These are phyloP conservation scores for Lophiostoma macrostomum DNA, from an alignment of 495 filamentous ascomycete genomes.

Conservation along the genomic window DNA sequence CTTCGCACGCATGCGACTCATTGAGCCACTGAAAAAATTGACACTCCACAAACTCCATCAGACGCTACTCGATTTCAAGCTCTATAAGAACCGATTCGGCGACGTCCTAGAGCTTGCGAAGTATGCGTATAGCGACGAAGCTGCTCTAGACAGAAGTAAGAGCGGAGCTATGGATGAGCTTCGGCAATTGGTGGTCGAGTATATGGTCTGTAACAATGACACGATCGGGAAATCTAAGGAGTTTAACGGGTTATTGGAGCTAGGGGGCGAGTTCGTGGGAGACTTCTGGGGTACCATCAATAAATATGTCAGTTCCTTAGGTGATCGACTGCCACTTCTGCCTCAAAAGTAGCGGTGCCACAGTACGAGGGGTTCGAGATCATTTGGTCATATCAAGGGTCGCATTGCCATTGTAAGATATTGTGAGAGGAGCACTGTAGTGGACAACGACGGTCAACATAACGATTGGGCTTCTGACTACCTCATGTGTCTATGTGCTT, in stretches of 20 bases:
- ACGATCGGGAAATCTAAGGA: slow-evolving; percentile 7
- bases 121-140: slow-evolving; percentile 27
- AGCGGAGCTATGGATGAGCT: slow-evolving; percentile 7
- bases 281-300: slow-evolving; percentile 30
- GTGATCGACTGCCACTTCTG: too few species aligned
- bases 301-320: too few species aligned
- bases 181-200: slow-evolving; percentile 22
- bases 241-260: slow-evolving; percentile 17
- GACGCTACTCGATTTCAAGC: slow-evolving; percentile 30
- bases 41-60: slow-evolving; percentile 36
- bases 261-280: slow-evolving; percentile 27
- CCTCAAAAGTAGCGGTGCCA: too few species aligned
- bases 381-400: too few species aligned
- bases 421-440: too few species aligned
- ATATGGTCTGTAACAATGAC: slow-evolving; percentile 20
- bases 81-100: slow-evolving; percentile 14
- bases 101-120: slow-evolving; percentile 34
- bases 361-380: too few species aligned
- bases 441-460: too few species aligned
- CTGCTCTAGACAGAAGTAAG: slow-evolving; percentile 7
- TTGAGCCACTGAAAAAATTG: slow-evolving; percentile 31
- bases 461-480: too few species aligned
- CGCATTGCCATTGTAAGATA: too few species aligned
- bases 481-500: too few species aligned
- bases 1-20: slow-evolving; percentile 20